A percentile compares a stretch with the other conserved stretches of the same genome.
These are phyloP conservation scores for Penicillium arizonense DNA, from an alignment of 495 filamentous ascomycete species.

Conservation along the genomic window DNA sequence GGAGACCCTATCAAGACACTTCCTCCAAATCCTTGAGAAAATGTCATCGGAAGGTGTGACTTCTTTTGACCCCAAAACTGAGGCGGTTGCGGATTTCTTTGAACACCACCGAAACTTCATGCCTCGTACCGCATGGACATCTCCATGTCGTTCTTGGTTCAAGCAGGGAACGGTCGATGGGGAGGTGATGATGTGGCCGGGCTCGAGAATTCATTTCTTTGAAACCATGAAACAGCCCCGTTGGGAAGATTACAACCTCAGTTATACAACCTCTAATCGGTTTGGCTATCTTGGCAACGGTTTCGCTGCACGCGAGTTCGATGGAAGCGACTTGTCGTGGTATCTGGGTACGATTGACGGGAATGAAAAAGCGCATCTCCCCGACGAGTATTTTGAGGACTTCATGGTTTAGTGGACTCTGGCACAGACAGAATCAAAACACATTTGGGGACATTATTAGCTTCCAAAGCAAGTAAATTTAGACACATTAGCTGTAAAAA, in stretches of 20 bases:
- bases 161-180: conserved; percentile 25
- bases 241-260: conserved; percentile 47
- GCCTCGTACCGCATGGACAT: conserved; percentile 37
- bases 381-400: conserved; percentile 8
- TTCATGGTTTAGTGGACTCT: conserved; percentile 4
- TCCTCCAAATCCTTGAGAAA: conserved; percentile 36
- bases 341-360: conserved; percentile 11
- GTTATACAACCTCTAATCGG: conserved; percentile 14
- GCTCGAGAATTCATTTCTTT: conserved; percentile 46
- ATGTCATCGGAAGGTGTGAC: conserved; percentile 25
- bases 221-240: conserved; percentile 46
- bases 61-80: conserved; percentile 11
- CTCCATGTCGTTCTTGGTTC: conserved; percentile 45
- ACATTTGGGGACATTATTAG: neutral
- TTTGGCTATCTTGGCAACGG: conserved; percentile 27
- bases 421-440: neutral
- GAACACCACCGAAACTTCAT: conserved; percentile 33
- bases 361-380: conserved; percentile 5
- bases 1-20: conserved; percentile 41
- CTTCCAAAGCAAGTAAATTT: neutral
- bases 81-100: conserved; percentile 37
- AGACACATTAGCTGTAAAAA: no score
- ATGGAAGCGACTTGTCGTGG: conserved; percentile 16
- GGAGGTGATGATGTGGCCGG: conserved; percentile 25
- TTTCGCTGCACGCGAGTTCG: conserved; percentile 18